These are phyloP conservation scores for Neoboletus subvelutipes DNA, from an alignment of 768 basidiomycete genomes.

Conservation along the genomic window DNA sequence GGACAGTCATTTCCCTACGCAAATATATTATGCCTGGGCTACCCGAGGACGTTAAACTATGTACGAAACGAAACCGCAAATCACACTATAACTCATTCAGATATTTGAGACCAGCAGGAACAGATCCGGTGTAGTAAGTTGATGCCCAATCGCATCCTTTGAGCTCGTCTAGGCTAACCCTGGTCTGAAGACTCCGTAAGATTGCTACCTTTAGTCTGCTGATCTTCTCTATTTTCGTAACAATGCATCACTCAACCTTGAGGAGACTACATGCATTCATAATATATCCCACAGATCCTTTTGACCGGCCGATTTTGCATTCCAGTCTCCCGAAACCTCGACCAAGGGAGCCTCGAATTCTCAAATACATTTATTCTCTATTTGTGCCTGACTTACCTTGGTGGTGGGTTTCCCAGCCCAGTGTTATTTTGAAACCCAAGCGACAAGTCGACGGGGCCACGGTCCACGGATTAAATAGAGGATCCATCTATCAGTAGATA, in stretches of 20 bases:
- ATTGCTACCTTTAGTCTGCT: background rate
- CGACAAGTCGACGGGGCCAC: background rate
- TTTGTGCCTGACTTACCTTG: background rate
- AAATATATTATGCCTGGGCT: background rate
- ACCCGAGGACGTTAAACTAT: background rate
- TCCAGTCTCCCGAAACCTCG: background rate
- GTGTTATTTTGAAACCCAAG: background rate
- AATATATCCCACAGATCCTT: too few relatives aligned
- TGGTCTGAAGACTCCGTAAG: background rate
- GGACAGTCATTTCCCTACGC: background rate
- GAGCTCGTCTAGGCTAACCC: background rate
- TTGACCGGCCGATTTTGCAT: background rate
- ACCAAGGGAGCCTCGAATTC: background rate
- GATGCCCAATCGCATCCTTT: background rate
- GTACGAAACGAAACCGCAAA: background rate
- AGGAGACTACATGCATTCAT: background rate
- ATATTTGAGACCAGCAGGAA: too few relatives aligned
- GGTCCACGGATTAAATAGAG: background rate
- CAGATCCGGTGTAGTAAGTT: background rate
- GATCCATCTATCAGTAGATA: background rate
- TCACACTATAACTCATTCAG: background rate
- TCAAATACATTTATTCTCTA: background rate
- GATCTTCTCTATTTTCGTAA: background rate
- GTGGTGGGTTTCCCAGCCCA: background rate
- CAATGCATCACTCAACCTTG: background rate